phyloP scores from a whole-genome alignment of 495 filamentous ascomycete species.

The Neurospora africana region DNA sequence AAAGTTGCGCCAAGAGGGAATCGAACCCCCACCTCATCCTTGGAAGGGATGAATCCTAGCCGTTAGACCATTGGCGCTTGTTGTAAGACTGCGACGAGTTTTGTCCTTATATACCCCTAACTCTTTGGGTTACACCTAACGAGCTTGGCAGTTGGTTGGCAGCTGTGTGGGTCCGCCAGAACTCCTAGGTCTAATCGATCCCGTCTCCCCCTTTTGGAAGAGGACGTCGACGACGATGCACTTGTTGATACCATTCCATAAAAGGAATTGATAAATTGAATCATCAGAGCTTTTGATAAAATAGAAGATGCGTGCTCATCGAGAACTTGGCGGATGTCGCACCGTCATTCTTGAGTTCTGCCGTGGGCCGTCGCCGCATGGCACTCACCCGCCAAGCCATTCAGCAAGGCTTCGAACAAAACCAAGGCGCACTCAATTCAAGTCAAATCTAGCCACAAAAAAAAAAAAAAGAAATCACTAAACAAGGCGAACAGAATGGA shows the following conservation, averaged over 20 bases:
- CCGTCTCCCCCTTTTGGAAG: background rate
- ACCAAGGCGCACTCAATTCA: too few species aligned
- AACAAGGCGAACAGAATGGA: too few species aligned
- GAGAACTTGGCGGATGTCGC: background rate
- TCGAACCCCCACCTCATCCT: background rate
- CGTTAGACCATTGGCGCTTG: background rate
- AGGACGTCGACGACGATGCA: background rate
- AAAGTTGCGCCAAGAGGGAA: background rate
- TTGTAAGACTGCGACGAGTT: accelerated
- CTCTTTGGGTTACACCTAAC: too few species aligned
- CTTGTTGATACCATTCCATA: background rate
- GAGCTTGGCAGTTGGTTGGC: background rate
- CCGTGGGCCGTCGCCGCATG: background rate
- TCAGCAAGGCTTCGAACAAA: too few species aligned
- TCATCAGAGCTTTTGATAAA: too few species aligned
- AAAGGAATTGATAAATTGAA: too few species aligned
- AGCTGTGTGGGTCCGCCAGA: background rate
- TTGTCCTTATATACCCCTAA: background rate
- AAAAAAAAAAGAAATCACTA: too few species aligned
- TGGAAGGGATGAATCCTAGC: conserved; percentile 1
- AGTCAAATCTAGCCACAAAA: too few species aligned
- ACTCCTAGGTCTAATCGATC: too few species aligned
- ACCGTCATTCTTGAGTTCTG: background rate
- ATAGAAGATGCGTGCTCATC: too few species aligned
- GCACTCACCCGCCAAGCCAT: too few species aligned